Base-by-base conservation (phyloP, 2,329 filamentous ascomycete genomes). In the Graphilbum fragrans region DNA sequence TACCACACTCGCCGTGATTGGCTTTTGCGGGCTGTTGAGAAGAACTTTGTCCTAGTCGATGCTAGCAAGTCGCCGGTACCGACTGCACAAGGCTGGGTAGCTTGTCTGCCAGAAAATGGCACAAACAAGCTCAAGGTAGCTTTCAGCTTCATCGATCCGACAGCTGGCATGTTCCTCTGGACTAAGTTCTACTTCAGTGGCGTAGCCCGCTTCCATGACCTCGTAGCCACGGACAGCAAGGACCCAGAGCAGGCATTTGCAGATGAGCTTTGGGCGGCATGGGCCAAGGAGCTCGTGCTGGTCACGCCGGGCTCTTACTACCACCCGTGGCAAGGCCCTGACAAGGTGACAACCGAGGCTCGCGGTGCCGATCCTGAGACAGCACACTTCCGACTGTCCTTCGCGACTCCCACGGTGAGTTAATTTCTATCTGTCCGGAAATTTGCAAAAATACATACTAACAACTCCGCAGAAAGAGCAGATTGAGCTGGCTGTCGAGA, bases 1-100 rank as follows among this genome's bases (percentile, higher is more conserved):
- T 87, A 86, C 57, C 82, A 80, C 2, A 61, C 62, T 37, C 70
- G 82, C 31, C 64, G 82, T 38, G 70, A 86, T 54, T 69, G 70
- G 39, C 72, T 86, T 41, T 63, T 84, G 12, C 61, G 66, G 17
- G 77, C 79, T 0, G 82, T 56, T 27, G 32, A 43, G 14, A 16
- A 40, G 2, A 21, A 47, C 9, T 55, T 56, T 19, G 40, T 38
- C 3, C 40, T 56, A 8, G 11, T 49, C 1, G 41, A 49, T 3
- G 49, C 53, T 5, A 44, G 36, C 3, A 25, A 52, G 21, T 49
- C 48, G 3, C 45, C 50, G 1, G 22, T 48, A 3, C 43, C 45
- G 2, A 34, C 31, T 2, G 47, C 42, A 0, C 43, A 52, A 16
- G 51, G 53, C 3, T 23, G 48, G 4, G 52, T 55, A 1, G 54